Conservation (phyloP, 129 eudicot genomes). For the Lactuca sativa region DNA sequence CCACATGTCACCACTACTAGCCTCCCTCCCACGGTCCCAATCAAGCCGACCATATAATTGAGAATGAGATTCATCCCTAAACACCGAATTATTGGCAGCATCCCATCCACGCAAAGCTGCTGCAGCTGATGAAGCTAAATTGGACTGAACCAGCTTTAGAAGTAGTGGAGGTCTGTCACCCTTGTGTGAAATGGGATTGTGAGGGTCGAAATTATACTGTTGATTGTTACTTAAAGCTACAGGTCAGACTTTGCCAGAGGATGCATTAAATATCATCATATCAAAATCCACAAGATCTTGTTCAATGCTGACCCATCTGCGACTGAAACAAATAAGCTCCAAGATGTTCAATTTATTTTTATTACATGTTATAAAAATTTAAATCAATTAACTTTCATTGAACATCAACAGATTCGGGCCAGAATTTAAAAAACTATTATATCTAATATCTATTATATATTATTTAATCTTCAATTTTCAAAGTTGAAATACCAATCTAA, state of each 20-base stretch:
- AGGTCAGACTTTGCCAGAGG: constrained; percentile 97
- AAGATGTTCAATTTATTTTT: no score
- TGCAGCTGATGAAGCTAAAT: constrained; percentile 69
- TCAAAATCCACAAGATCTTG: constrained; percentile 88
- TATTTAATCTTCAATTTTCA: no score
- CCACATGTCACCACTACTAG: constrained; percentile 65
- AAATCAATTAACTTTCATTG: no score
- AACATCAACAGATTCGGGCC: no score
- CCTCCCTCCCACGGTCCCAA: constrained; percentile 80
- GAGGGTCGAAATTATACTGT: constrained; percentile 96
- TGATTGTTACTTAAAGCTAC: constrained; percentile 91
- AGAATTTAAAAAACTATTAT: no score
- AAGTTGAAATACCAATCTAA: no score
- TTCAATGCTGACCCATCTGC: constrained; percentile 71
- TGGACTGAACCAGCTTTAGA: constrained; percentile 97
- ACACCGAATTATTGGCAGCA: constrained; percentile 55
- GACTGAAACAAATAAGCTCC: no score
- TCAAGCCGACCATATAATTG: constrained; percentile 59
- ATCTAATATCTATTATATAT: no score
- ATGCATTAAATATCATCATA: constrained; percentile 72
- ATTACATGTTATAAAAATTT: no score
- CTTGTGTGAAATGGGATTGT: constrained; percentile 97
- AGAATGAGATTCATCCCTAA: constrained; percentile 66
- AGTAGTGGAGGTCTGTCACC: constrained; percentile 97
- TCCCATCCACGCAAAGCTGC: constrained; percentile 82